Percentiles rank a stretch among this genome's conserved stretches.
Conservation (phyloP, 2,329 filamentous ascomycete genomes). For the Xylariaceae sp. region DNA sequence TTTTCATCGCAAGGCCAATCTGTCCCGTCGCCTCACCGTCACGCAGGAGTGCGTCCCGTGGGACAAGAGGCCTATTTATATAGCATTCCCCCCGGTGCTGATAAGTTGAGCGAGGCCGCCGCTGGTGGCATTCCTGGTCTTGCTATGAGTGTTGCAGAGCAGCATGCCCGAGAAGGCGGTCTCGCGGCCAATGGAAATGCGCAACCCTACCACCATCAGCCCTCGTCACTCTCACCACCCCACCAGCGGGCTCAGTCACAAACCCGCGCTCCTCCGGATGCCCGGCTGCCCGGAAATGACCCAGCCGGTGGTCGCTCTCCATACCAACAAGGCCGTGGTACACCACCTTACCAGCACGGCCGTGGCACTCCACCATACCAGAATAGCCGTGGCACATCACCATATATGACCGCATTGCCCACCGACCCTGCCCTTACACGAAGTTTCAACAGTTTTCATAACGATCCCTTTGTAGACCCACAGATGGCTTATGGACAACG, state of each 20-base stretch:
- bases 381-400: slow-evolving; percentile 37
- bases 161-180: slow-evolving; percentile 59
- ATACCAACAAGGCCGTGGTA: slow-evolving; percentile 35
- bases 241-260: slow-evolving; percentile 20
- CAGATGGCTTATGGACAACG: slow-evolving; percentile 42
- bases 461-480: slow-evolving; percentile 60
- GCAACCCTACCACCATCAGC: slow-evolving; percentile 20
- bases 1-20: slow-evolving; percentile 24
- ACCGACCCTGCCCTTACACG: slow-evolving; percentile 43
- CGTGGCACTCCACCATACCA: slow-evolving; percentile 35
- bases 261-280: slow-evolving; percentile 19
- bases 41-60: slow-evolving; percentile 21
- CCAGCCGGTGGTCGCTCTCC: slow-evolving; percentile 13
- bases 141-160: slow-evolving; percentile 60
- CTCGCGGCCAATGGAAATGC: slow-evolving; percentile 52
- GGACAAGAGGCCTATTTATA: slow-evolving; percentile 29
- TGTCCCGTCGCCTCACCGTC: slow-evolving; percentile 29
- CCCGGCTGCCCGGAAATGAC: slow-evolving; percentile 21
- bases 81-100: slow-evolving; percentile 55
- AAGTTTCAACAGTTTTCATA: slow-evolving; percentile 49
- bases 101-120: slow-evolving; percentile 60
- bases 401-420: slow-evolving; percentile 37
- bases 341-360: slow-evolving; percentile 31
- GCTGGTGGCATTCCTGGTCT: slow-evolving; percentile 64
- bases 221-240: slow-evolving; percentile 18